Conservation (phyloP, 73 alveolate genomes). For the Halteria grandinella region DNA sequence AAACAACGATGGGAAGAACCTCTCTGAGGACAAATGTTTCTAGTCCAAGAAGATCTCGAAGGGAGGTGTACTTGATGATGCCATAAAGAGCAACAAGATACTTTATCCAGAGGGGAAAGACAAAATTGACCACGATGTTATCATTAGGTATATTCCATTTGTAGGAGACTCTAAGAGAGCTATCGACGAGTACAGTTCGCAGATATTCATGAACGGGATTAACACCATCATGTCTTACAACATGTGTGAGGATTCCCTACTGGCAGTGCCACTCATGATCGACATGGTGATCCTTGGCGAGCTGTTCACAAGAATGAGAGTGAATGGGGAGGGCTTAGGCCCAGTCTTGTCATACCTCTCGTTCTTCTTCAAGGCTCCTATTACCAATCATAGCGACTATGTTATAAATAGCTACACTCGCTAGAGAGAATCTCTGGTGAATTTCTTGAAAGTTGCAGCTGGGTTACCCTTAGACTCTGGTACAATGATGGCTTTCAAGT, state of each 20-base stretch:
- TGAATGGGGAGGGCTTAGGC: constrained; percentile 74
- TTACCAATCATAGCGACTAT: constrained; percentile 77
- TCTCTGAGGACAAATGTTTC: constrained; percentile 88
- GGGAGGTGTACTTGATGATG: constrained; percentile 93
- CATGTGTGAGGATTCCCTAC: constrained; percentile 95
- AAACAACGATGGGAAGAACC: constrained; percentile 96
- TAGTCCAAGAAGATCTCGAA: constrained; percentile 91
- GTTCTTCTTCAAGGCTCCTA: constrained; percentile 89
- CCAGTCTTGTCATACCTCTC: constrained; percentile 79
- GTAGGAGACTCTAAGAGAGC: constrained; percentile 98
- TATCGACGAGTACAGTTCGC: constrained; percentile 94
- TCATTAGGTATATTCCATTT: constrained; percentile 93
- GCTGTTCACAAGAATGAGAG: constrained; percentile 86
- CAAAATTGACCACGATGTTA: constrained; percentile 93
- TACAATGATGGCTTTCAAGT: constrained; percentile 65
- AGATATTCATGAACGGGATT: constrained; percentile 93
- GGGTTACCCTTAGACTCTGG: constrained; percentile 81
- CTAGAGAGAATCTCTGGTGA: constrained; percentile 78
- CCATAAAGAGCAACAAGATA: constrained; percentile 83
- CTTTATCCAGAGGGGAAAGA: constrained; percentile 88
- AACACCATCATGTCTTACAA: constrained; percentile 90
- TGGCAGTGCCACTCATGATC: constrained; percentile 95
- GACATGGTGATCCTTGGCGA: constrained; percentile 90
- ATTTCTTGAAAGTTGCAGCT: constrained; percentile 78
- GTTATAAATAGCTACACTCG: constrained; percentile 78